Conservation (phyloP, 345 rosid genomes). For the Eucalyptus rudis region DNA sequence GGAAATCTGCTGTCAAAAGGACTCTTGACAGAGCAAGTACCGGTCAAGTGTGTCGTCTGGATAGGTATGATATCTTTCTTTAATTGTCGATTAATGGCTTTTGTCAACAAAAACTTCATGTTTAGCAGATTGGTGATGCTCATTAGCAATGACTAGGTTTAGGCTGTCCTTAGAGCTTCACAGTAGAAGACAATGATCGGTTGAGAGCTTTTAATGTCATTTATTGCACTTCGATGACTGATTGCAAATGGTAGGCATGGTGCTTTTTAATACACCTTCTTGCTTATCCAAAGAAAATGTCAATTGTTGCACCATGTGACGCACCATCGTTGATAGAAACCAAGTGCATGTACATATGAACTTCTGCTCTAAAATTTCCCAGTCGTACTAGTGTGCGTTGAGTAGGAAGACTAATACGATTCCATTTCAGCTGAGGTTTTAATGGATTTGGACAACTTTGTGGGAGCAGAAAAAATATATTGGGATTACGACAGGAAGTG, state of each 20-base stretch:
- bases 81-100: neutral
- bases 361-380: neutral
- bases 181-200: neutral
- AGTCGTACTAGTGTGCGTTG: neutral
- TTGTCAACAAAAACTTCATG: neutral
- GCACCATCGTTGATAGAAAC: neutral
- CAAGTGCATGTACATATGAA: neutral
- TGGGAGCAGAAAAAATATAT: neutral
- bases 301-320: neutral
- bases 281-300: neutral
- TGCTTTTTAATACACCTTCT: neutral
- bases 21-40: conserved; percentile 49
- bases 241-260: neutral
- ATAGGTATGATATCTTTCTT: conserved; percentile 32
- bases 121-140: neutral
- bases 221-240: neutral
- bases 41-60: conserved; percentile 56
- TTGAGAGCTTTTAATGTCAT: neutral
- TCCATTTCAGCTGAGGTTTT: neutral
- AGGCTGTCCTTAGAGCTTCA: neutral
- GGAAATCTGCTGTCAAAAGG: conserved; percentile 89
- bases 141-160: neutral
- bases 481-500: neutral
- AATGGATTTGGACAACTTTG: neutral
- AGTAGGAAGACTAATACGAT: neutral